phyloP scores from a whole-genome alignment of 257 asterid genomes.

The Gentiana macrophylla region DNA sequence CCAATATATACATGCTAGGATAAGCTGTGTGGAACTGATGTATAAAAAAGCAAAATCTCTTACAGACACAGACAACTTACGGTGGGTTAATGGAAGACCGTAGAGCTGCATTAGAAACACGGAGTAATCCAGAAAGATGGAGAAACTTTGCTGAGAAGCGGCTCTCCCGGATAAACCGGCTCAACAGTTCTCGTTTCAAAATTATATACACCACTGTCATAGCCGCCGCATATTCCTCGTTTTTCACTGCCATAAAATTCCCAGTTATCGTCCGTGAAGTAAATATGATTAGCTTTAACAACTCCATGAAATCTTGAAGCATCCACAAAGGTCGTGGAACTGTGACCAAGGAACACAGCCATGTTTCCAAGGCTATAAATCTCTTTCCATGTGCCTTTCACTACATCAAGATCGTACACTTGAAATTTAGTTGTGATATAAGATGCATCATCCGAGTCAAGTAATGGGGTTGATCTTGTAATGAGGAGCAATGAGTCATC shows the following conservation, averaged over 20 bases:
- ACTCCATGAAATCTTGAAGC: not conserved
- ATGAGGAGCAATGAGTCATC: not conserved
- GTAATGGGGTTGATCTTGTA: too few relatives aligned
- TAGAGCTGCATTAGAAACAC: too few relatives aligned
- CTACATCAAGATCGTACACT: not conserved
- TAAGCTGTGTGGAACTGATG: too few relatives aligned
- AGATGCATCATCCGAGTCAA: not conserved
- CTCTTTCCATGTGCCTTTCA: not conserved
- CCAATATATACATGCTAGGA: too few relatives aligned
- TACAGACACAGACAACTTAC: too few relatives aligned
- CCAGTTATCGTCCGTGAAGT: not conserved
- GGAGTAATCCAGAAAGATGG: too few relatives aligned
- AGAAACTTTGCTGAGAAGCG: too few relatives aligned
- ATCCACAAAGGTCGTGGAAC: not conserved
- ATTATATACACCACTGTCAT: not conserved
- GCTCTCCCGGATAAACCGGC: not conserved
- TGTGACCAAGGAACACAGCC: not conserved
- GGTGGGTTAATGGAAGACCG: too few relatives aligned
- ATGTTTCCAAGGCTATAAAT: not conserved
- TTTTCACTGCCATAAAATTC: not conserved
- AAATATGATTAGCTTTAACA: not conserved
- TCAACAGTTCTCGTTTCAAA: not conserved
- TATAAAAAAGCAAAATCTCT: too few relatives aligned
- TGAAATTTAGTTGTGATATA: not conserved
- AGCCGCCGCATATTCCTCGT: not conserved